Percentiles rank a stretch among this genome's conserved stretches.
phyloP scores from a whole-genome alignment of 768 basidiomycete genomes.

The Porpolomopsis calyptriformis region DNA sequence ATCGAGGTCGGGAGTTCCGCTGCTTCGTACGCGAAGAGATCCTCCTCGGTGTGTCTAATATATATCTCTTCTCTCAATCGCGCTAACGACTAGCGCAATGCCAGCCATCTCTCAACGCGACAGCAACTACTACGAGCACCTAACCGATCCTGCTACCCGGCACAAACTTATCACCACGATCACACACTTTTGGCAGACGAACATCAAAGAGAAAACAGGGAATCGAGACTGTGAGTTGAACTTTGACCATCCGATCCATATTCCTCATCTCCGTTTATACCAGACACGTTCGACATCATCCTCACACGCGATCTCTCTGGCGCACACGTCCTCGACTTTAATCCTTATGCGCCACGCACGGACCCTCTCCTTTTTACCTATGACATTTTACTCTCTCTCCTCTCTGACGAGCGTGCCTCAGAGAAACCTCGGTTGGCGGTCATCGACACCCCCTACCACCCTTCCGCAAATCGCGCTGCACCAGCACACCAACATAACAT shows the following conservation, averaged over 20 bases:
- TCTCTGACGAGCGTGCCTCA: constrained; percentile 10
- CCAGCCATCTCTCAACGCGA: constrained; percentile 83
- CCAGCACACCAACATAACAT: constrained; percentile 81
- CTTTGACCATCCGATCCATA: background rate
- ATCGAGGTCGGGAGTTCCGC: constrained; percentile 74
- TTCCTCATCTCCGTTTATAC: constrained; percentile 4
- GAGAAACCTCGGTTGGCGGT: constrained; percentile 42
- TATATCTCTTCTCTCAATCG: background rate
- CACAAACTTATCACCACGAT: constrained; percentile 43
- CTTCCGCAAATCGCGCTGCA: constrained; percentile 51
- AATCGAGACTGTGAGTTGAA: constrained; percentile 53
- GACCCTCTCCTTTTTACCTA: constrained; percentile 82
- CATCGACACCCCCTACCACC: constrained; percentile 68
- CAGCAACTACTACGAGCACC: constrained; percentile 77
- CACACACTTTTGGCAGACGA: constrained; percentile 52
- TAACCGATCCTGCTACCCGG: constrained; percentile 52
- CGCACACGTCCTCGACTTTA: constrained; percentile 84
- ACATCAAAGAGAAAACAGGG: constrained; percentile 49
- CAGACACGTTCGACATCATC: constrained; percentile 81
- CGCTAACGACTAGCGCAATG: background rate
- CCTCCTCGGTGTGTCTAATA: constrained; percentile 53
- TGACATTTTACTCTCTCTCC: constrained; percentile 49
- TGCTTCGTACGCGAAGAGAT: constrained; percentile 75
- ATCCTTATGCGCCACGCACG: constrained; percentile 78
- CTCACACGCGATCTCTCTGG: constrained; percentile 70